These are phyloP conservation scores for Fusarium sp. DNA, from an alignment of 2,329 filamentous ascomycete species.

Conservation along the genomic window DNA sequence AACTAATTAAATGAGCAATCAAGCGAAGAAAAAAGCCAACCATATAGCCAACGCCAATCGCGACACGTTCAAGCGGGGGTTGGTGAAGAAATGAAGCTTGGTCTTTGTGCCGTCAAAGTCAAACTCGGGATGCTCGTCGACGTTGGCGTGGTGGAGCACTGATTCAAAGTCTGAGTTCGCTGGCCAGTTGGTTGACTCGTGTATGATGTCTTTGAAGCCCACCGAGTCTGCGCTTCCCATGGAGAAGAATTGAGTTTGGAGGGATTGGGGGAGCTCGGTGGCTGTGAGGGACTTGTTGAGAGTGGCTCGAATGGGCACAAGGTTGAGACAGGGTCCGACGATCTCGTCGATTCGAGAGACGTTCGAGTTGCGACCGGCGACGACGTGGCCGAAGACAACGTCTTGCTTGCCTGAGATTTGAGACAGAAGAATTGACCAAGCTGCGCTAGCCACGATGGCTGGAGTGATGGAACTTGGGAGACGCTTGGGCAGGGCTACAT, in stretches of 20 bases:
- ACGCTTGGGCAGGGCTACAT: background rate
- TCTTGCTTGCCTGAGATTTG: slow-evolving; percentile 49
- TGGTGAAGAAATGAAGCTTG: background rate
- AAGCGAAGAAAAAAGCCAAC: background rate
- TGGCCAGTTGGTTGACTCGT: slow-evolving; percentile 34
- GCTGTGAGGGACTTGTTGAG: background rate
- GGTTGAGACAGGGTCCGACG: slow-evolving; percentile 55
- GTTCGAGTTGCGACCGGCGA: slow-evolving; percentile 54
- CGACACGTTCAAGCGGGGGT: background rate
- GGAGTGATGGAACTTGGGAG: slow-evolving; percentile 4
- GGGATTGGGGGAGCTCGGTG: background rate
- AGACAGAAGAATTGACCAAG: slow-evolving; percentile 54
- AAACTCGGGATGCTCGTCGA: slow-evolving; percentile 32
- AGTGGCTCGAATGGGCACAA: slow-evolving; percentile 37
- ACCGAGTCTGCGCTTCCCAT: background rate
- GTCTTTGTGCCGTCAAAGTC: background rate
- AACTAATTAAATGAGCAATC: too few relatives aligned
- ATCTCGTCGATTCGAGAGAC: slow-evolving; percentile 50
- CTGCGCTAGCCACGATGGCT: slow-evolving; percentile 55
- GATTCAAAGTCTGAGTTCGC: slow-evolving; percentile 11
- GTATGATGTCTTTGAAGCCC: background rate
- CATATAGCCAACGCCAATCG: background rate
- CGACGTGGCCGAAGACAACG: slow-evolving; percentile 55
- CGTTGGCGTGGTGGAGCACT: slow-evolving; percentile 36
- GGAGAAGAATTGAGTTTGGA: slow-evolving; percentile 11